Conservation (phyloP, 2,329 filamentous ascomycete species). For the Mariannaea elegans region DNA sequence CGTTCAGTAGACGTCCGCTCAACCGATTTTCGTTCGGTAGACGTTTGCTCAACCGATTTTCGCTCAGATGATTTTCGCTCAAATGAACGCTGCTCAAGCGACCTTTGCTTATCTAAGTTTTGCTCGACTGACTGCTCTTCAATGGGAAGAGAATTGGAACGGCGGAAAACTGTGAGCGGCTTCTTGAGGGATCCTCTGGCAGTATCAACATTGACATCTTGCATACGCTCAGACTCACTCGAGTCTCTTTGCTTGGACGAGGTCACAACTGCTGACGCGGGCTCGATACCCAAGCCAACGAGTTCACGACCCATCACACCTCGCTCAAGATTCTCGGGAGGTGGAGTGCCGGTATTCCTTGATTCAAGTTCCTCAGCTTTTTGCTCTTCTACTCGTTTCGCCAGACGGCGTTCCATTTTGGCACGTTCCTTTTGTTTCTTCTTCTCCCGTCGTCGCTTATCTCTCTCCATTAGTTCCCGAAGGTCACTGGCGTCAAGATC, state of each 20-base stretch:
- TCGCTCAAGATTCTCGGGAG: slow-evolving; percentile 66
- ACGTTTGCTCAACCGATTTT: neutral
- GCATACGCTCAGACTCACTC: slow-evolving; percentile 35
- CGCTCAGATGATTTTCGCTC: slow-evolving; percentile 16
- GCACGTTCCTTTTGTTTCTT: slow-evolving; percentile 75
- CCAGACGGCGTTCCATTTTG: slow-evolving; percentile 70
- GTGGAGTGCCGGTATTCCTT: slow-evolving; percentile 58
- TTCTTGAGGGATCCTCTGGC: slow-evolving; percentile 29
- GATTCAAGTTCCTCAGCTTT: slow-evolving; percentile 65
- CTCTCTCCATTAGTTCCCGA: slow-evolving; percentile 89
- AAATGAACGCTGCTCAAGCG: neutral
- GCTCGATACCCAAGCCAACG: slow-evolving; percentile 65
- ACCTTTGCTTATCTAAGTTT: neutral
- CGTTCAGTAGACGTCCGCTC: neutral
- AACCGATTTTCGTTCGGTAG: neutral
- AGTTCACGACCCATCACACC: slow-evolving; percentile 68
- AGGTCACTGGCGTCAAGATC: slow-evolving; percentile 85
- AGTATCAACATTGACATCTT: slow-evolving; percentile 32
- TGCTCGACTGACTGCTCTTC: slow-evolving; percentile 12
- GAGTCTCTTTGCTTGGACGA: slow-evolving; percentile 59
- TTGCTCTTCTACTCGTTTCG: slow-evolving; percentile 73
- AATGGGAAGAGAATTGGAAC: slow-evolving; percentile 38
- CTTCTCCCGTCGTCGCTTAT: slow-evolving; percentile 80
- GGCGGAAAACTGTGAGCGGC: slow-evolving; percentile 43
- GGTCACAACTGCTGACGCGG: slow-evolving; percentile 63